Percentiles rank a stretch among this genome's conserved stretches.
These are phyloP conservation scores for Kodamaea nitidulidarum DNA, from an alignment of 805 yeast genomes.

Conservation along the genomic window DNA sequence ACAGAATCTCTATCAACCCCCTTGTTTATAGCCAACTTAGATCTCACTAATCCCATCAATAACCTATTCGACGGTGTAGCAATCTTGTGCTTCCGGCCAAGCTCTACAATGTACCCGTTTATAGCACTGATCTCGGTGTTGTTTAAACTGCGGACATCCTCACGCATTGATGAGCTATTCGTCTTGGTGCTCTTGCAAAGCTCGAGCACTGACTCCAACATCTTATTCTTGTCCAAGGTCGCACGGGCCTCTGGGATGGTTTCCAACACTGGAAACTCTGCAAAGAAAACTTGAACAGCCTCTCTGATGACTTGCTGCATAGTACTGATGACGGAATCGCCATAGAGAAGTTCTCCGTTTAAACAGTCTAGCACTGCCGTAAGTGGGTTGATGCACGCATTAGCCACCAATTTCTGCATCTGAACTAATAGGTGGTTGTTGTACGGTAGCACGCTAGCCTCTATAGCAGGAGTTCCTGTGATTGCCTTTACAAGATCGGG, in stretches of 20 bases:
- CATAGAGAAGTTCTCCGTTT: slow-evolving; percentile 66
- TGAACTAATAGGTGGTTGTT: slow-evolving; percentile 52
- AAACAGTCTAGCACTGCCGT: slow-evolving; percentile 73
- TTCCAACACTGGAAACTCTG: slow-evolving; percentile 23
- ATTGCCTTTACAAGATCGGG: slow-evolving; percentile 23
- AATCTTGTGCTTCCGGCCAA: slow-evolving; percentile 46
- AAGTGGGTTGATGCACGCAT: slow-evolving; percentile 79
- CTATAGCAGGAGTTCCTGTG: slow-evolving; percentile 19
- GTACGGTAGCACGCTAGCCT: slow-evolving; percentile 30
- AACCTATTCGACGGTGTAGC: slow-evolving; percentile 47
- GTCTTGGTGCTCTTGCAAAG: slow-evolving; percentile 39
- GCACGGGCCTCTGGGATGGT: slow-evolving; percentile 28
- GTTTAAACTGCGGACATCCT: slow-evolving; percentile 53
- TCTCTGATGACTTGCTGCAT: slow-evolving; percentile 44
- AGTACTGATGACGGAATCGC: slow-evolving; percentile 30
- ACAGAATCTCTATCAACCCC: slow-evolving; percentile 21
- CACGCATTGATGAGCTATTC: slow-evolving; percentile 70
- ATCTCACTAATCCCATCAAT: slow-evolving; percentile 43
- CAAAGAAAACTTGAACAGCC: slow-evolving; percentile 38
- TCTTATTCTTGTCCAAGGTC: slow-evolving; percentile 29
- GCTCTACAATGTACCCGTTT: slow-evolving; percentile 69
- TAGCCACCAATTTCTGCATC: slow-evolving; percentile 71
- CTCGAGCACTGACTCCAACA: slow-evolving; percentile 30
- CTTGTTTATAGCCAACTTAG: slow-evolving; percentile 28
- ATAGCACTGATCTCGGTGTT: slow-evolving; percentile 77